Evolutionary conservation across 1,139 yeast species (phyloP).

Genomic region (Candida albicans): DNA sequence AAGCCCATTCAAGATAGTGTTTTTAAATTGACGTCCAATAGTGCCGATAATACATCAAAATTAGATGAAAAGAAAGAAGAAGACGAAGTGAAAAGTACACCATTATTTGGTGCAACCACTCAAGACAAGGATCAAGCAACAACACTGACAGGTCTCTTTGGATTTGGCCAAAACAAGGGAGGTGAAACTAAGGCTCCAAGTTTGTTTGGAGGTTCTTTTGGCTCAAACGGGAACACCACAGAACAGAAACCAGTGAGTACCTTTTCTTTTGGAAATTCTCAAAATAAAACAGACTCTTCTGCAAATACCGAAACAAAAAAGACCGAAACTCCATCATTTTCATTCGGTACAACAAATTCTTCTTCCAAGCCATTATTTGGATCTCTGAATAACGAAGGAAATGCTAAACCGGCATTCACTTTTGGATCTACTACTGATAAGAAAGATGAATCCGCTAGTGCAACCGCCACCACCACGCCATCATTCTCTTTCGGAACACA

Average conservation of each 20-base stretch:
- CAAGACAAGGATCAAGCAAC: not conserved
- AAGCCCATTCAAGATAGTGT: slow-evolving; percentile 49
- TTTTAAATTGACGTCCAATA: slow-evolving; percentile 37
- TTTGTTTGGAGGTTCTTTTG: not conserved
- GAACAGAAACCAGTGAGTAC: slow-evolving; percentile 1
- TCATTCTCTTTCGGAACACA: slow-evolving; percentile 14
- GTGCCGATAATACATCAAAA: not conserved
- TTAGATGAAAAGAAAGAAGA: not conserved
- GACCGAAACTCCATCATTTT: slow-evolving; percentile 2
- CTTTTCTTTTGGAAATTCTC: slow-evolving; percentile 4
- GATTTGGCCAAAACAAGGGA: slow-evolving; percentile 1
- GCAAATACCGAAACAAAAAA: not conserved
- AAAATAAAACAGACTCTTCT: not conserved
- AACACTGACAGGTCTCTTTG: slow-evolving; percentile 1
- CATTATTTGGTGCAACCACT: not conserved
- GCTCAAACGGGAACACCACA: not conserved
- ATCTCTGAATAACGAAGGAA: not conserved
- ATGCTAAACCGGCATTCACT: slow-evolving; percentile 8
- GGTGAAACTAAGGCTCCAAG: slow-evolving; percentile 1
- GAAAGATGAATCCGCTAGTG: slow-evolving; percentile 17
- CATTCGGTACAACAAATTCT: slow-evolving; percentile 4
- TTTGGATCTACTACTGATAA: slow-evolving; percentile 15
- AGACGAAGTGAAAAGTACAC: not conserved
- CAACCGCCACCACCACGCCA: slow-evolving; percentile 19
- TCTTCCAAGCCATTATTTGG: slow-evolving; percentile 3